Conservation (phyloP, 306 rosid species). For the Glycine soja region DNA sequence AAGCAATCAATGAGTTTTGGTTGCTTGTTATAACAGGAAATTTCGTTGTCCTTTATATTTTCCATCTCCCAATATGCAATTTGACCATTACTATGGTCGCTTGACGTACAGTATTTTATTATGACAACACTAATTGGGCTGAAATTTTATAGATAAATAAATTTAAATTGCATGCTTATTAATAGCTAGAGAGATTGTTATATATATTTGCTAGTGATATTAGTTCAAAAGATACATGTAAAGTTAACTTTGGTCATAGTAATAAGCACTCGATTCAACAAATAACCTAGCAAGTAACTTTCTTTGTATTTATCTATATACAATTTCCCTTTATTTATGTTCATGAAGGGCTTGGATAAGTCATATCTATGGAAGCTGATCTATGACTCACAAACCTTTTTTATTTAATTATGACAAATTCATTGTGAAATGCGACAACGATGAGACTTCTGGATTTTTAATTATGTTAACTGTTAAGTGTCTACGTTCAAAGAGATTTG, state of each 20-base stretch:
- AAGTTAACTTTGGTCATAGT: background rate
- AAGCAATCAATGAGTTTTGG: background rate
- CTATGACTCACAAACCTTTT: background rate
- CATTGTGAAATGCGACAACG: background rate
- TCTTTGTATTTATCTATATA: background rate
- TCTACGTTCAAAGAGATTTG: conserved; percentile 9
- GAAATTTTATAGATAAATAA: background rate
- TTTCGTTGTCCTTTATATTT: background rate
- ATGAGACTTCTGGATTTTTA: background rate
- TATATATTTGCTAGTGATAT: background rate
- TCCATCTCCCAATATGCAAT: background rate
- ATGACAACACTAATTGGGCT: background rate
- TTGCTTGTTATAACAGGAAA: background rate
- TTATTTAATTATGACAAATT: background rate
- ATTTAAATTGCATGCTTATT: background rate
- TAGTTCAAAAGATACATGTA: background rate
- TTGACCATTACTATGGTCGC: background rate
- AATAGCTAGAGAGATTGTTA: no score
- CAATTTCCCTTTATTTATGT: background rate
- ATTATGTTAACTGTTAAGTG: background rate
- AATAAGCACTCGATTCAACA: background rate
- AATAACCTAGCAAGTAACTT: background rate
- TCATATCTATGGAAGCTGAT: background rate
- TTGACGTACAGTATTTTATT: background rate
- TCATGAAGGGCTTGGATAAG: background rate